Base-by-base conservation (phyloP, 768 basidiomycete genomes). In the Lactarius sanguifluus region DNA sequence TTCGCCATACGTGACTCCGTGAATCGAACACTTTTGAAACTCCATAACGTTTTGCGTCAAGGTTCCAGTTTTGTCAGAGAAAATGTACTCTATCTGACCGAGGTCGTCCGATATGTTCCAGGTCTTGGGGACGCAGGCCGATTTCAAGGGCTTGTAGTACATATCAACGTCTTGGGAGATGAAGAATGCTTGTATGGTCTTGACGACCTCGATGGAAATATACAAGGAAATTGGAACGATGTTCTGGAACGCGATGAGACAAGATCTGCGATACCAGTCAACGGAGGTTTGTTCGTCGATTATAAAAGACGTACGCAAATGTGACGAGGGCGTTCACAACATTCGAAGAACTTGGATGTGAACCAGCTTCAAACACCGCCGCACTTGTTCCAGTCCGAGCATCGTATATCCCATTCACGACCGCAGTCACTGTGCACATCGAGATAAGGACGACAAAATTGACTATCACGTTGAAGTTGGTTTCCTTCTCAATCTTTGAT, bases 41-140 rank as follows among this genome's bases (percentile, higher is more conserved):
- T 96, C 95, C 96, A 98, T 98, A 72, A 96, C 81, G 79, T 98
- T 99, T 77, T 97, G 96, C 0, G 96, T 99, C 58, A 99, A 87
- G 8, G 96, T 99, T 28, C 94, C 94, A 0, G 95, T 96, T 81
- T 96, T 96, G 83, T 96, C 94, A 12, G 91, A 94, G 74, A 90
- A 90, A 73, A 90, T 82, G 76, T 96, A 99, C 80, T 98, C 96
- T 76, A 98, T 98, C 79, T 98, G 96, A 30, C 96, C 96, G 2
- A 99, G 86, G 78, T 98, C 96, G 75, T 98, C 96, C 3, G 94
- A 97, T 72, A 98, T 96, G 75, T 96, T 96, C 96, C 96, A 98
- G 6, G 93, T 96, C 76, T 98, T 98, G 32, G 96, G 96, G 4
- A 94, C 87, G 72, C 96, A 98, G 0, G 93, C 80, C 2, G 92